A percentile compares a stretch with the other conserved stretches of the same genome.
phyloP scores from a whole-genome alignment of 495 filamentous ascomycete species.

The Trichocladium uniseriatum region DNA sequence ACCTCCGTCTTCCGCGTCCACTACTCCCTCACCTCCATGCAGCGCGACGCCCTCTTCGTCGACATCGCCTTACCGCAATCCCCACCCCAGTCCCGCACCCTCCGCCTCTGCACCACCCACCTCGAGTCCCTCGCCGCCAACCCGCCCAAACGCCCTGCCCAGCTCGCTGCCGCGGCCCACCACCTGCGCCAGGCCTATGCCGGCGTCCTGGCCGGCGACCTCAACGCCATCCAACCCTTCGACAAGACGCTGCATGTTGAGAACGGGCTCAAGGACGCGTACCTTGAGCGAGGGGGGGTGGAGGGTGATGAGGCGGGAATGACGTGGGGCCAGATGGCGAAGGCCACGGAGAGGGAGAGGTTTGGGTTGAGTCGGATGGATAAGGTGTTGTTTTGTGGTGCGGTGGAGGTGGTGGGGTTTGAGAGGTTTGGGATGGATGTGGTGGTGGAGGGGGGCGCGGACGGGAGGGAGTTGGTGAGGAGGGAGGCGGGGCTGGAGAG shows the following conservation, averaged over 20 bases:
- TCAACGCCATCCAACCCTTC: constrained; percentile 47
- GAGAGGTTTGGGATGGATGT: constrained; percentile 35
- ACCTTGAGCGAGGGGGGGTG: constrained; percentile 39
- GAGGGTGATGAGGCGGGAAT: constrained; percentile 43
- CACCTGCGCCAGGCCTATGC: constrained; percentile 26
- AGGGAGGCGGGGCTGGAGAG: constrained; percentile 9
- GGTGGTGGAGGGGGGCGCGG: constrained; percentile 15
- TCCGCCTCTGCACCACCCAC: constrained; percentile 46
- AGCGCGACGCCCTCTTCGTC: constrained; percentile 44
- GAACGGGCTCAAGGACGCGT: constrained; percentile 43
- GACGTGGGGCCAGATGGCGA: constrained; percentile 49
- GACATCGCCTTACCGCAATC: too few relatives aligned
- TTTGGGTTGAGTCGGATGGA: constrained; percentile 45
- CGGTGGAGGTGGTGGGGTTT: constrained; percentile 24
- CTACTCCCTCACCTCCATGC: constrained; percentile 34
- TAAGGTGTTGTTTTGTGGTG: constrained; percentile 35
- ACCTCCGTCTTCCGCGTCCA: constrained; percentile 37
- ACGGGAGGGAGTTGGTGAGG: neutral
- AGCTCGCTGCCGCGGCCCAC: constrained; percentile 32
- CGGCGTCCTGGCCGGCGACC: constrained; percentile 36
- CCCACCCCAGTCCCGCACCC: constrained; percentile 9
- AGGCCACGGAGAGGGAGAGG: constrained; percentile 18
- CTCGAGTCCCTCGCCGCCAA: constrained; percentile 40
- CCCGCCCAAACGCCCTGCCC: constrained; percentile 35
- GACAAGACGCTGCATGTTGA: constrained; percentile 38